Base-by-base conservation (phyloP, 345 rosid genomes). In the Cardiospermum halicacabum region DNA sequence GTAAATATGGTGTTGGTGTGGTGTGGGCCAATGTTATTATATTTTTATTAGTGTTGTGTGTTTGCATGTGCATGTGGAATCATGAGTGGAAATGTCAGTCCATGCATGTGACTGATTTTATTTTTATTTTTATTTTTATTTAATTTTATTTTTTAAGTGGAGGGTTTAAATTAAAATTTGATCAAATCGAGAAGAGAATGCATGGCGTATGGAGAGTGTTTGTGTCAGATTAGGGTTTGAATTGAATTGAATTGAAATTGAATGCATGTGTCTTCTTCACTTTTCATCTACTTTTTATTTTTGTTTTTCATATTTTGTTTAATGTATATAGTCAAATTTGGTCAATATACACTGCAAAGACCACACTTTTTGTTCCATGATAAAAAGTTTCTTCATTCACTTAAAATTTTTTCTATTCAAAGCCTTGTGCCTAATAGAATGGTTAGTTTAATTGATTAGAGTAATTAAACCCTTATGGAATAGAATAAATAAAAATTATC, bases 51-150 rank as follows among this genome's bases (percentile, higher is more conserved):
- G 7, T 45, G 11, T 43, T 43, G 15, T 9, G 22, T 47, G 16
- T 60, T 65, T 68, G 80, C 77, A 74, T 72, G 83, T 69, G 82
- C 80, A 84, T 81, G 83, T 78, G 81, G 73, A 53, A 60, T 59
- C 65, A 80, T 78, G 85, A 80, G 77, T 80, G 78, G 59, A 9
- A 8, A 62, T 80, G 81, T 74, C 83, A 74, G 85, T 69, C 75
- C 83, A 68, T 76, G 83, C 85, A 80, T 80, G 83, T 78, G 81
- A 75, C 19, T 21, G 39, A n/a, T n/a, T n/a, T n/a, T n/a, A n/a
- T n/a, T n/a, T n/a, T n/a, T n/a, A n/a, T n/a, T n/a, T n/a, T n/a
- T n/a, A n/a, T n/a, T n/a, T n/a, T n/a, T n/a, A n/a, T n/a, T 19
- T 49, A 18, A 58, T 53, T 64, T 16, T 42, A 26, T 5, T 47